Evolutionary conservation across 2,329 filamentous ascomycete genomes (phyloP), one percentile per base, ranked within the genome.

Genomic region (Cytospora paraplurivora): DNA sequence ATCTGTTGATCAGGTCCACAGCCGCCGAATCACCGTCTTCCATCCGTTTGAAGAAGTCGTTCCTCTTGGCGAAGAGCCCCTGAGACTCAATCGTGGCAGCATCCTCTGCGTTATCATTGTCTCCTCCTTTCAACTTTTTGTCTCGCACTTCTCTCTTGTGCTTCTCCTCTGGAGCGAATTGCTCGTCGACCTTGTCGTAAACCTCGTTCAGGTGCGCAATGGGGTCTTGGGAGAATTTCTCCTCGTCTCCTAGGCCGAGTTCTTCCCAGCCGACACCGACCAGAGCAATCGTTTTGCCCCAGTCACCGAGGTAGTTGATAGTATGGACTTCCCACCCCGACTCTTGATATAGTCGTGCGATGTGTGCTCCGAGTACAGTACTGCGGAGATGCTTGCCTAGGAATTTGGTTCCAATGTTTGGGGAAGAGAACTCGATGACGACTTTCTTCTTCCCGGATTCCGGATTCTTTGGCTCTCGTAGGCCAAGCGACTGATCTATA

Each of bases 301-400:
- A 93, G 72, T 93, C 90, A 41, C 90, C 90, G 0, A 92, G 81
- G 71, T 92, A 93, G 76, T 92, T 92, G 78, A 92, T 83, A 32
- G 85, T 81, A 52, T 86, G 75, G 0, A 91, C 88, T 41, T 92
- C 85, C 86, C 88, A 92, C 21, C 89, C 90, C 57, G 86, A 85
- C 19, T 76, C 80, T 69, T 88, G 80, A 72, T 92, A 90, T 2
- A 92, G 73, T 70, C 91, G 91, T 27, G 87, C 80, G 21, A 92
- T 76, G 73, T 90, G 91, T 35, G 87, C 88, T 51, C 90, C 89
- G 62, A 92, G 89, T 67, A 93, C 91, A 57, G 90, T 93, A 71
- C 88, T 91, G 70, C 89, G 82, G 69, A 93, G 78, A 77, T 93
- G 89, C 7, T 87, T 88, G 27, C 88, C 88, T 71, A 91, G 87